Conservation (phyloP, 257 asterid genomes). For the Solanum ossicruentum region DNA sequence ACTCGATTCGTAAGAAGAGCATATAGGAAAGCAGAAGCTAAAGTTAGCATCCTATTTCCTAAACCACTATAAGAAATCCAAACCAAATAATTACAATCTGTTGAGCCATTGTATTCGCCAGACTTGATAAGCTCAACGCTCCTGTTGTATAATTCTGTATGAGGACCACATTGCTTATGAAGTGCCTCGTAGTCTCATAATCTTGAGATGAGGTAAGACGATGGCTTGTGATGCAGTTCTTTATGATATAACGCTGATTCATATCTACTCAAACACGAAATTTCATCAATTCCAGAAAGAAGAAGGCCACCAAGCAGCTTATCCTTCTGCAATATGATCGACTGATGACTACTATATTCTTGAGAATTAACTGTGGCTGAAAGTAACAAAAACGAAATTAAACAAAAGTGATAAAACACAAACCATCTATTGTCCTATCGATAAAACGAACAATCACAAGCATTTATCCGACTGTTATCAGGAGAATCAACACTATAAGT, state of each 20-base stretch:
- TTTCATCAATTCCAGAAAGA: slow-evolving; percentile 39
- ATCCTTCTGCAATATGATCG: slow-evolving; percentile 21
- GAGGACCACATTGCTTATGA: slow-evolving; percentile 64
- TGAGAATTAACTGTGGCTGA: slow-evolving; percentile 15
- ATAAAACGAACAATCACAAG: neutral
- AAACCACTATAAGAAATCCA: slow-evolving; percentile 68
- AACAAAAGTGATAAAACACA: neutral
- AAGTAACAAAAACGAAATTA: neutral
- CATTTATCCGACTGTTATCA: neutral
- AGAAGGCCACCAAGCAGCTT: slow-evolving; percentile 55
- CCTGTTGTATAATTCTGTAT: slow-evolving; percentile 41
- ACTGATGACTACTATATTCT: slow-evolving; percentile 6
- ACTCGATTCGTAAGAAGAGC: slow-evolving; percentile 66
- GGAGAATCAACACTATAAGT: neutral
- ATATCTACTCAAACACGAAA: slow-evolving; percentile 58
- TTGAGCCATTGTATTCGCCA: slow-evolving; percentile 6
- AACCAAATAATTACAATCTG: slow-evolving; percentile 51
- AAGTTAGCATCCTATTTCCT: slow-evolving; percentile 57
- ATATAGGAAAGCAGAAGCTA: slow-evolving; percentile 67
- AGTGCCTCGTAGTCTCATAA: slow-evolving; percentile 54
- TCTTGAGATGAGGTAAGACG: slow-evolving; percentile 57
- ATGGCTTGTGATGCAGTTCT: slow-evolving; percentile 20
- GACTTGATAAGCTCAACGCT: slow-evolving; percentile 33
- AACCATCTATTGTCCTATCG: neutral
- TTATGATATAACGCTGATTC: slow-evolving; percentile 36